phyloP scores from a whole-genome alignment of 805 yeast genomes.

The Tetrapisispora namnaoensis region DNA sequence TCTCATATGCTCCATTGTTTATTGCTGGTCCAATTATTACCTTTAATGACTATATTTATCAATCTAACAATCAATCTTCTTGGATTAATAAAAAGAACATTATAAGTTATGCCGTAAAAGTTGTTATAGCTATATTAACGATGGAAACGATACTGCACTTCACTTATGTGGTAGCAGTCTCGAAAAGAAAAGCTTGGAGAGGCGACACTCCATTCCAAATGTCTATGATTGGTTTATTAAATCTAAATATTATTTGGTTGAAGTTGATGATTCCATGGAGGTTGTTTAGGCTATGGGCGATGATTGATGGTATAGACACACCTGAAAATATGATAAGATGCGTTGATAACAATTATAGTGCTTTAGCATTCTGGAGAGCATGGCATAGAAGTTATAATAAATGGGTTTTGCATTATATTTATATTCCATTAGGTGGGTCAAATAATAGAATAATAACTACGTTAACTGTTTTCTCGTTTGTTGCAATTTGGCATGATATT shows the following conservation, averaged over 20 bases:
- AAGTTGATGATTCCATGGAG: conserved; percentile 94
- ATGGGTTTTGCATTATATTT: conserved; percentile 83
- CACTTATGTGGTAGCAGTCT: conserved; percentile 88
- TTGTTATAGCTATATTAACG: conserved; percentile 61
- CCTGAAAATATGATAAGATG: conserved; percentile 98
- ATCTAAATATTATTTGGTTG: conserved; percentile 85
- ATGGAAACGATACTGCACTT: conserved; percentile 88
- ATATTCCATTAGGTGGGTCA: conserved; percentile 86
- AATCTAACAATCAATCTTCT: conserved; percentile 47
- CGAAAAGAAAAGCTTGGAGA: conserved; percentile 82
- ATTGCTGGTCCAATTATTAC: conserved; percentile 94
- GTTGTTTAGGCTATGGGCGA: conserved; percentile 83
- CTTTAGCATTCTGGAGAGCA: conserved; percentile 95
- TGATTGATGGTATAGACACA: conserved; percentile 87
- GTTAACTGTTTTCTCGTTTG: conserved; percentile 83
- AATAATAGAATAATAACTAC: conserved; percentile 62
- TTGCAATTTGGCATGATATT: conserved; percentile 97
- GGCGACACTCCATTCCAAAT: conserved; percentile 86
- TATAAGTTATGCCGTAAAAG: conserved; percentile 53
- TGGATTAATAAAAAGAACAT: conserved; percentile 50
- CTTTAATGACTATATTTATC: conserved; percentile 82
- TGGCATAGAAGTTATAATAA: conserved; percentile 94
- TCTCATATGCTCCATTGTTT: conserved; percentile 78
- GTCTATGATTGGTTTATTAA: conserved; percentile 89
- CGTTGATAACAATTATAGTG: conserved; percentile 87